phyloP scores from a whole-genome alignment of 345 rosid genomes.

The Sisymbrium altissimum region DNA sequence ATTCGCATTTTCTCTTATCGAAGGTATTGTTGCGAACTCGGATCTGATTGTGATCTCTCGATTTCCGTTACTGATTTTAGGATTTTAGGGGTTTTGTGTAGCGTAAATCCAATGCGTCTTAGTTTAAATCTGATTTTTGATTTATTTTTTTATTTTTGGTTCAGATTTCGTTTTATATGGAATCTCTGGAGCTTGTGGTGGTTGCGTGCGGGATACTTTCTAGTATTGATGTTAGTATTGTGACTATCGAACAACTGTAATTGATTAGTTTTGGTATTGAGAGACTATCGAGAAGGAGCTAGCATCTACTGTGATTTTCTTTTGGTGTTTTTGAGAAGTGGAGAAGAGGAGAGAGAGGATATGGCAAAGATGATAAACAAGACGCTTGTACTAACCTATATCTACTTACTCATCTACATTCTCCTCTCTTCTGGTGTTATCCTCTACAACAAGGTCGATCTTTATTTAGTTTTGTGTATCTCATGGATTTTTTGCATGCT shows the following conservation, averaged over 20 bases:
- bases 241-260: slow-evolving; percentile 7
- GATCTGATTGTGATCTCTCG: slow-evolving; percentile 33
- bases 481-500: background rate
- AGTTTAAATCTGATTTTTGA: background rate
- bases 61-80: slow-evolving; percentile 1
- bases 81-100: slow-evolving; percentile 8
- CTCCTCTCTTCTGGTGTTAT: slow-evolving; percentile 87
- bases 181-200: slow-evolving; percentile 21
- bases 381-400: slow-evolving; percentile 75
- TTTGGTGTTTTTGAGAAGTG: slow-evolving; percentile 15
- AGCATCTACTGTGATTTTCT: slow-evolving; percentile 1
- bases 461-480: background rate
- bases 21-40: background rate
- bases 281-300: background rate
- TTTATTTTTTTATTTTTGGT: background rate
- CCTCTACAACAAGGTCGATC: slow-evolving; percentile 81
- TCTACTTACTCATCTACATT: slow-evolving; percentile 79
- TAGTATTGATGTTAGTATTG: slow-evolving; percentile 10
- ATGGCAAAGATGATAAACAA: slow-evolving; percentile 60
- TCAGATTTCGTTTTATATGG: slow-evolving; percentile 27
- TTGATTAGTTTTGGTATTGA: background rate
- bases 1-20: slow-evolving; percentile 19
- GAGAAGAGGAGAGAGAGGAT: slow-evolving; percentile 1
- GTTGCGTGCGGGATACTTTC: slow-evolving; percentile 21
- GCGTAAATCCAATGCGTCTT: background rate